A percentile compares a stretch with the other conserved stretches of the same genome.
Evolutionary conservation across 306 rosid genomes (phyloP).

Genomic region (Vigna nakashimae): DNA sequence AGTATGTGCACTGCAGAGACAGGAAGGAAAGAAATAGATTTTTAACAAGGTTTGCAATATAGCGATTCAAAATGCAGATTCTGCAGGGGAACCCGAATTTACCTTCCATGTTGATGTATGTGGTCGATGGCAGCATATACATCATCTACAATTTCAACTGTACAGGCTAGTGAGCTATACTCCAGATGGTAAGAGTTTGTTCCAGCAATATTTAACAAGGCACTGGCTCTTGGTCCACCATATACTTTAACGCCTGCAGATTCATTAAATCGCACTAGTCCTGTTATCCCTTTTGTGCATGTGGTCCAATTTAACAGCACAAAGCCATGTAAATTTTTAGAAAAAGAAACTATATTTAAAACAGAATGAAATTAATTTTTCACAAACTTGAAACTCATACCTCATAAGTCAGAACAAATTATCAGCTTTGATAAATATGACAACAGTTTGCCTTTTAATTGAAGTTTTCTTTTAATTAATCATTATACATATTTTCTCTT

Average conservation of each 20-base stretch:
- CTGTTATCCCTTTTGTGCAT: neutral
- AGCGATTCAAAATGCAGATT: constrained; percentile 6
- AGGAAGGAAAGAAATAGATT: neutral
- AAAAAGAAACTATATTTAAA: neutral
- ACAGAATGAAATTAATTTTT: neutral
- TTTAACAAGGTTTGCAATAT: neutral
- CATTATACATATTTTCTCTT: neutral
- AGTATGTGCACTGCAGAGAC: constrained; percentile 74
- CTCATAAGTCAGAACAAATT: constrained; percentile 5
- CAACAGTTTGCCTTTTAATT: neutral
- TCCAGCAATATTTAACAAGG: constrained; percentile 60
- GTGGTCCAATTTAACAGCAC: constrained; percentile 5
- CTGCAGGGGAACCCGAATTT: constrained; percentile 34
- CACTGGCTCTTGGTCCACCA: constrained; percentile 83
- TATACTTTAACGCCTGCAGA: constrained; percentile 72
- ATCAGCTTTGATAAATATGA: neutral
- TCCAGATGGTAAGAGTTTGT: constrained; percentile 68
- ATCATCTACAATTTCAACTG: constrained; percentile 87
- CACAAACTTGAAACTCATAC: neutral
- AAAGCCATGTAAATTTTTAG: neutral
- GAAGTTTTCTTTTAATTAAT: neutral
- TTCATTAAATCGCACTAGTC: constrained; percentile 20
- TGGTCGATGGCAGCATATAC: constrained; percentile 79
- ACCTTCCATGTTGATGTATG: constrained; percentile 85
- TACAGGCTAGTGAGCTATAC: constrained; percentile 76